These are phyloP conservation scores for Phialophora expanda DNA, from an alignment of 2,329 filamentous ascomycete genomes.

Conservation along the genomic window DNA sequence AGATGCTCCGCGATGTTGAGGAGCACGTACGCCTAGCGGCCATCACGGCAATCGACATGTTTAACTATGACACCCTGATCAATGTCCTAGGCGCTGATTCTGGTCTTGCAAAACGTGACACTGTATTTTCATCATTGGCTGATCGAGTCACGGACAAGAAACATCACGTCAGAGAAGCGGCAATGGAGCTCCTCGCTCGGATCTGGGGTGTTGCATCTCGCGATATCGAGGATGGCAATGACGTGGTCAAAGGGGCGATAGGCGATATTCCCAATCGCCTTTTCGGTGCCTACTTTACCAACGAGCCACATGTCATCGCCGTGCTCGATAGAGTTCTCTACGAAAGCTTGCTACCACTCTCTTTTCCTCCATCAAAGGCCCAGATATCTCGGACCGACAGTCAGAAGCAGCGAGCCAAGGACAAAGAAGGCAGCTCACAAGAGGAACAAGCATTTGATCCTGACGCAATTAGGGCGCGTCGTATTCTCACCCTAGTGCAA, in stretches of 20 bases:
- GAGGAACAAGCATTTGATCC: slow-evolving; percentile 49
- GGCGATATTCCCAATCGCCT: slow-evolving; percentile 83
- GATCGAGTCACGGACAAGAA: slow-evolving; percentile 89
- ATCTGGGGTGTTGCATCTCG: slow-evolving; percentile 94
- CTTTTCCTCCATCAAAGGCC: slow-evolving; percentile 74
- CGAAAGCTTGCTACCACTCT: slow-evolving; percentile 87
- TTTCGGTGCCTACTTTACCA: slow-evolving; percentile 86
- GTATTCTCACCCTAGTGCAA: slow-evolving; percentile 80
- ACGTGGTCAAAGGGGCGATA: slow-evolving; percentile 74
- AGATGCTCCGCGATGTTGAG: slow-evolving; percentile 84
- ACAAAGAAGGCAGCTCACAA: slow-evolving; percentile 45
- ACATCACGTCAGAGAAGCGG: slow-evolving; percentile 78
- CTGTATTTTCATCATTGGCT: slow-evolving; percentile 79
- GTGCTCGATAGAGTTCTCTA: slow-evolving; percentile 83
- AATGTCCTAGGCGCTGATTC: slow-evolving; percentile 79
- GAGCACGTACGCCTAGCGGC: slow-evolving; percentile 89
- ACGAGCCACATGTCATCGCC: slow-evolving; percentile 83
- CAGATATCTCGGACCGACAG: slow-evolving; percentile 51
- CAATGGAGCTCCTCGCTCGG: slow-evolving; percentile 80
- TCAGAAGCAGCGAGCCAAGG: slow-evolving; percentile 59
- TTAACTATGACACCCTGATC: slow-evolving; percentile 80
- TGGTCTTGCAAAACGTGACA: slow-evolving; percentile 74
- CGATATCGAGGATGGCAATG: slow-evolving; percentile 82
- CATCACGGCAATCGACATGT: slow-evolving; percentile 81
- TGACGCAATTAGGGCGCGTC: slow-evolving; percentile 75